A percentile compares a stretch with the other conserved stretches of the same genome.
phyloP scores from a whole-genome alignment of 1,284 basidiomycete species.

The Inonotus hispidus region DNA sequence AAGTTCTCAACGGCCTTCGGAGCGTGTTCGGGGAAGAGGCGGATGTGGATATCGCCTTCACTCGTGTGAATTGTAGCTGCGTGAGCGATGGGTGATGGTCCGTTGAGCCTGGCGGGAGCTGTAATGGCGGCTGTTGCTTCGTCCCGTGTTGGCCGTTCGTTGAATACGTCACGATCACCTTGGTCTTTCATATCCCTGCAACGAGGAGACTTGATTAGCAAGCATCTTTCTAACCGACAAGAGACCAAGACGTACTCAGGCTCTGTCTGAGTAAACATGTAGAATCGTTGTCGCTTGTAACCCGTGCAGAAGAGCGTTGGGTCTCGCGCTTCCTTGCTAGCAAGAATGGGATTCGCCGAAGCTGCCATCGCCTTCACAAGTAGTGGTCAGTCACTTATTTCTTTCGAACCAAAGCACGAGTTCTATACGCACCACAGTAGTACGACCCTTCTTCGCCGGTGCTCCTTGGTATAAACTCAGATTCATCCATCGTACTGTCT shows the following conservation, averaged over 20 bases:
- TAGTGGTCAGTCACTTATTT: constrained; percentile 2
- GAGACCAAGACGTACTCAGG: constrained; percentile 63
- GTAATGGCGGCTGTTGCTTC: constrained; percentile 88
- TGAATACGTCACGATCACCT: constrained; percentile 95
- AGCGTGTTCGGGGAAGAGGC: constrained; percentile 86
- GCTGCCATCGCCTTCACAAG: constrained; percentile 82
- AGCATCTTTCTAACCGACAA: background rate
- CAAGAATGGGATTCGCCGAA: constrained; percentile 90
- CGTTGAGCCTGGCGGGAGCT: constrained; percentile 44
- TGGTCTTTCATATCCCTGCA: constrained; percentile 71
- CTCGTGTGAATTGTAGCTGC: constrained; percentile 93
- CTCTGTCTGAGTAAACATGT: constrained; percentile 90
- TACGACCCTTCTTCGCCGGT: constrained; percentile 80
- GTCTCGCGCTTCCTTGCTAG: constrained; percentile 78
- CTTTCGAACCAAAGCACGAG: background rate
- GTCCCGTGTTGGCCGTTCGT: constrained; percentile 95
- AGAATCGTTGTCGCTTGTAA: constrained; percentile 93
- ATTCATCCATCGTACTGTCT: constrained; percentile 88
- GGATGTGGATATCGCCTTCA: constrained; percentile 88
- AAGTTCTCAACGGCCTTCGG: constrained; percentile 98
- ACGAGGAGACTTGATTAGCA: constrained; percentile 7
- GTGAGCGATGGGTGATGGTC: constrained; percentile 64
- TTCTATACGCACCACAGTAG: constrained; percentile 60
- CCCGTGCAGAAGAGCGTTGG: constrained; percentile 93
- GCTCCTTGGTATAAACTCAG: constrained; percentile 90